Evolutionary conservation across 352 stramenopile species (phyloP), one percentile per base, ranked within the genome.

Genomic region (Peronosclerospora sorghi): DNA sequence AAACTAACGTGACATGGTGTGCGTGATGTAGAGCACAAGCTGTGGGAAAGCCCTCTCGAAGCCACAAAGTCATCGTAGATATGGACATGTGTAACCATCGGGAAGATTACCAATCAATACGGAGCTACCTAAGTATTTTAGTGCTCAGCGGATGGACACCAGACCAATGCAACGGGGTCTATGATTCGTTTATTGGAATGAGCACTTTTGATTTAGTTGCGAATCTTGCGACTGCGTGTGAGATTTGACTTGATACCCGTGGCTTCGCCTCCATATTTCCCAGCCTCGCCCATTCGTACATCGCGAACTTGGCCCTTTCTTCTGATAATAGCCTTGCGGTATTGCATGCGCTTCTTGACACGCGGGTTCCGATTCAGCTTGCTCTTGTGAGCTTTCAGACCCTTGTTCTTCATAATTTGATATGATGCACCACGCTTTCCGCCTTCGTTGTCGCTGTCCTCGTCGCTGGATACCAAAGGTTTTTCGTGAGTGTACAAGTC

Each of bases 301-400:
- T 98, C 88, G 46, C 94, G 83, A 35, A 99, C 94, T 45, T 97
- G 90, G 66, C 95, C 95, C 73, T 98, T 98, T 63, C 95, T 79
- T 54, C 88, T 72, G 56, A 98, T 97, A 20, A 98, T 60, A n/a
- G 95, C 95, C 73, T 98, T 97, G 47, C 90, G 79, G 73, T 97
- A 99, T 62, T 98, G 87, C 59, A 97, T 63, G 43, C 95, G 77
- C 62, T 99, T 98, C 83, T 98, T 98, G 41, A 98, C 87, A 53
- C 96, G 88, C 39, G 96, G 96, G 63, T 99, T 99, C 32, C 96
- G 82, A 69, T 98, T 98, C 45, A 98, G 72, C 64, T 98, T 98
- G 67, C 78, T 95, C 68, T 98, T 97, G 78, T 98, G 94, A 19
- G 95, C 76, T 51, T 97, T 97, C 42, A 99, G 73, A 7, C 96